Percentiles rank a stretch among this genome's conserved stretches.
These are phyloP conservation scores for Emmonsiellopsis sp. DNA, from an alignment of 2,329 filamentous ascomycete species.

Conservation along the genomic window DNA sequence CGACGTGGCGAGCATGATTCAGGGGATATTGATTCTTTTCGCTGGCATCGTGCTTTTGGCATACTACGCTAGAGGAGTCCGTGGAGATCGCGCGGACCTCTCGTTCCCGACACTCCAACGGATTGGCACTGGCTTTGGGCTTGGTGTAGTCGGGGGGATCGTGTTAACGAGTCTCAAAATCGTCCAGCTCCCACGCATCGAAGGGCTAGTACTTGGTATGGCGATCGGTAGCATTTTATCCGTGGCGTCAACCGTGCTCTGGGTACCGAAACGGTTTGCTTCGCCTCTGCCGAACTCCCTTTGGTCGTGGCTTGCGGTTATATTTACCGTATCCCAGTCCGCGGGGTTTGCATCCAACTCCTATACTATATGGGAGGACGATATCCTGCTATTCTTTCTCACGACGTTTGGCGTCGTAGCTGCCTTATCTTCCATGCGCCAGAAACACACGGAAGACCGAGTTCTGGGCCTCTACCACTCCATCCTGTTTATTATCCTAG, in stretches of 20 bases:
- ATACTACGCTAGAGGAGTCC: slow-evolving; percentile 58
- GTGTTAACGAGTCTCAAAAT: slow-evolving; percentile 16
- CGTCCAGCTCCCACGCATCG: slow-evolving; percentile 22
- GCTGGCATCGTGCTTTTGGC: slow-evolving; percentile 60
- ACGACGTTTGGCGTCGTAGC: slow-evolving; percentile 75
- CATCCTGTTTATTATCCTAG: slow-evolving; percentile 68
- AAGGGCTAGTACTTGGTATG: slow-evolving; percentile 30
- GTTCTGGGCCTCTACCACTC: slow-evolving; percentile 78
- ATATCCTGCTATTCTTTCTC: slow-evolving; percentile 85
- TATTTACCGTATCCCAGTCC: slow-evolving; percentile 82
- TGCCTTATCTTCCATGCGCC: slow-evolving; percentile 64
- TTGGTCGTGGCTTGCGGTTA: slow-evolving; percentile 79
- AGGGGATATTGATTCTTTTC: slow-evolving; percentile 64
- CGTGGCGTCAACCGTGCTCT: slow-evolving; percentile 30
- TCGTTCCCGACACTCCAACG: slow-evolving; percentile 45
- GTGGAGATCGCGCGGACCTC: slow-evolving; percentile 45
- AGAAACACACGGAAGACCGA: slow-evolving; percentile 57
- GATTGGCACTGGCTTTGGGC: slow-evolving; percentile 40
- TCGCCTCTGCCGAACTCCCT: slow-evolving; percentile 59
- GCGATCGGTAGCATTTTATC: slow-evolving; percentile 39
- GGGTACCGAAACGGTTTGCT: slow-evolving; percentile 31
- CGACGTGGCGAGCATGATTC: slow-evolving; percentile 74
- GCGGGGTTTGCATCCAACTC: slow-evolving; percentile 94
- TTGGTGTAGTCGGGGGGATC: slow-evolving; percentile 30
- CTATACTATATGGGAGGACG: slow-evolving; percentile 97